Evolutionary conservation across 139 green algal species (phyloP).

Genomic region (Haematococcus lacustris): DNA sequence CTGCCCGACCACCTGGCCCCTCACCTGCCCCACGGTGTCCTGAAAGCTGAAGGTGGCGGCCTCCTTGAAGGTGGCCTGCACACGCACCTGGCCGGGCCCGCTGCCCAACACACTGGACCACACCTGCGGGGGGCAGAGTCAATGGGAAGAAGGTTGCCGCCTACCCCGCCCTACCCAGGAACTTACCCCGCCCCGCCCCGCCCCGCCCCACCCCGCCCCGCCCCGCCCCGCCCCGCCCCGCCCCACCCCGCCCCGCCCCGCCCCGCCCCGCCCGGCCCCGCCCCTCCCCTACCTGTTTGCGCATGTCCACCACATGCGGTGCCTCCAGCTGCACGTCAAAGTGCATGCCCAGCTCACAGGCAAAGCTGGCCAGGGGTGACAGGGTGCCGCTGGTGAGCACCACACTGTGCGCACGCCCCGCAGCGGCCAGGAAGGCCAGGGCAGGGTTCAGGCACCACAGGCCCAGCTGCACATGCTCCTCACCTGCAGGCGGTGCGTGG

Average conservation of each 20-base stretch:
- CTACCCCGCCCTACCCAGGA: background rate
- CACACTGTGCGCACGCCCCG: conserved; percentile 5
- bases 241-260: too few relatives aligned
- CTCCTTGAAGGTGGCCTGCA: conserved; percentile 53
- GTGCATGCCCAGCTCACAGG: conserved; percentile 63
- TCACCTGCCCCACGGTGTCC: background rate
- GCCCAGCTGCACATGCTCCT: conserved; percentile 25
- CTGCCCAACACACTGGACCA: conserved; percentile 53
- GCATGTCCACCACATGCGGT: conserved; percentile 84
- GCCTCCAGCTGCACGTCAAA: conserved; percentile 77
- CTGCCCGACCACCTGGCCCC: conserved; percentile 42
- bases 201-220: too few relatives aligned
- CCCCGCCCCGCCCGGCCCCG: too few relatives aligned
- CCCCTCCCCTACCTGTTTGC: conserved; percentile 57
- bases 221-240: too few relatives aligned
- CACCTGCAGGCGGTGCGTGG: background rate
- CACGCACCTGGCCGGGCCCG: conserved; percentile 25
- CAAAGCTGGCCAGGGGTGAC: conserved; percentile 79
- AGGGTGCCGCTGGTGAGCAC: conserved; percentile 56
- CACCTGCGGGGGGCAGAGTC: too few relatives aligned
- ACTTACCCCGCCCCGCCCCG: too few relatives aligned
- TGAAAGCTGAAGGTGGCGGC: conserved; percentile 20
- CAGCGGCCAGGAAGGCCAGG: conserved; percentile 17
- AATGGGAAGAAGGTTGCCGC: background rate
- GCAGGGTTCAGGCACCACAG: conserved; percentile 85